Base-by-base conservation (phyloP, 176 grass and related monocot genomes). In the Eleusine coracana region DNA sequence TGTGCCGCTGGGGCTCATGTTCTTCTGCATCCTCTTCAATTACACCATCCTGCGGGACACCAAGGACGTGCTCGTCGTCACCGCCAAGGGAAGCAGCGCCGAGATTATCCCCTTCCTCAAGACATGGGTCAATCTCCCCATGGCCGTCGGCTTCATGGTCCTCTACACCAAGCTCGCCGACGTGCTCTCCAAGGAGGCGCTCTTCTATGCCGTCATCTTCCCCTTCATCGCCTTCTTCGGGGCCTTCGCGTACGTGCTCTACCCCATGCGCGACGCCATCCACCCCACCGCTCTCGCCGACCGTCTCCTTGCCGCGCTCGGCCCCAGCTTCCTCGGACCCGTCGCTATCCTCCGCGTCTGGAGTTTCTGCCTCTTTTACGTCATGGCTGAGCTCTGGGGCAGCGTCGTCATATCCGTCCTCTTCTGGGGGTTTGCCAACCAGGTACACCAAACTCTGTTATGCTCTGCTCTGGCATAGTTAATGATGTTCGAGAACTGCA, bases 11-110 rank as follows among this genome's bases (percentile, higher is more conserved):
- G 96, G 96, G 6, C 44, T 96, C 64, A 99, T 99, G 96, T 99
- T 99, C 96, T 96, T 99, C 88, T 99, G 93, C 71, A 99, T 99
- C 79, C 96, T 96, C 7, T 99, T 99, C 89, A 99, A 99, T 85
- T 99, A 96, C 88, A 99, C 91, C 52, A 99, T 99, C 90, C 91
- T 99, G 20, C 89, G 96, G 31, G 96, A 99, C 82, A 99, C 93
- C 39, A 99, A 99, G 85, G 96, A 99, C 75, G 96, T 96, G 87
- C 82, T 99, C 51, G 93, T 99, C 25, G 93, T 99, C 68, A 99
- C 93, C 56, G 91, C 96, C 31, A 93, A 99, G 73, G 96, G 96
- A 9, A 99, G 96, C 96, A 99, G 93, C 86, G 96, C 96, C 23
- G 96, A 99, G 86, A 99, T 99, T 86, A 99, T 99, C 49, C 96